A percentile compares a stretch with the other conserved stretches of the same genome.
phyloP scores from a whole-genome alignment of 2,329 filamentous ascomycete species.

The Colletotrichum falcatum region DNA sequence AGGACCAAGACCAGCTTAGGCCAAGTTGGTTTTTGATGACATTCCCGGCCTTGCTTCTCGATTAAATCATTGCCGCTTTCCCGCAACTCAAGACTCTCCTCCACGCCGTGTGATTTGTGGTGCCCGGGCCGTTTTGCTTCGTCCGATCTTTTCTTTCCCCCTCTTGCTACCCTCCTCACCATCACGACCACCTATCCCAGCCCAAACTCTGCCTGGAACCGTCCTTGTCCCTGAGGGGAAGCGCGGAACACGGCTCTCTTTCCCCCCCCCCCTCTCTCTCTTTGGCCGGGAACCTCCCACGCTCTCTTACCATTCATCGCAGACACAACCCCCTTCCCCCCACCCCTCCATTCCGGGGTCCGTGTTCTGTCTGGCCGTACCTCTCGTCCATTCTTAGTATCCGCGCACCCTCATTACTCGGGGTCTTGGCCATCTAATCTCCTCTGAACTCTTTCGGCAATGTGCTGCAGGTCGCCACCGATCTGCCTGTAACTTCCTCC shows the following conservation, averaged over 20 bases:
- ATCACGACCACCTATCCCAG: constrained; percentile 2
- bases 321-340: constrained; percentile 10
- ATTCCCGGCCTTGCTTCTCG: constrained; percentile 16
- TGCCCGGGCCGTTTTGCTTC: constrained; percentile 9
- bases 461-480: constrained; percentile 33
- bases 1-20: background rate
- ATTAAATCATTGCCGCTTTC: constrained; percentile 13
- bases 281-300: constrained; percentile 26
- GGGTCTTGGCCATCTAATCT: constrained; percentile 37
- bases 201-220: constrained; percentile 12
- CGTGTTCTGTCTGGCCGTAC: constrained; percentile 16
- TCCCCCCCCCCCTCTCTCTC: too few relatives aligned
- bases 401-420: constrained; percentile 39
- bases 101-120: constrained; percentile 8
- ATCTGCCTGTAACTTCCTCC: constrained; percentile 22
- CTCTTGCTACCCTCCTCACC: constrained; percentile 7
- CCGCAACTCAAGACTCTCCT: constrained; percentile 11
- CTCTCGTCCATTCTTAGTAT: constrained; percentile 29
- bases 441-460: constrained; percentile 25
- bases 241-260: constrained; percentile 31
- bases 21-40: background rate
- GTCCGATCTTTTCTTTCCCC: constrained; percentile 27
- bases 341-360: background rate
- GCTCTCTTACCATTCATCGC: constrained; percentile 17
- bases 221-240: background rate